These are phyloP conservation scores for Zygosaccharomyces sapae DNA, from an alignment of 1,139 yeast species.

Conservation along the genomic window DNA sequence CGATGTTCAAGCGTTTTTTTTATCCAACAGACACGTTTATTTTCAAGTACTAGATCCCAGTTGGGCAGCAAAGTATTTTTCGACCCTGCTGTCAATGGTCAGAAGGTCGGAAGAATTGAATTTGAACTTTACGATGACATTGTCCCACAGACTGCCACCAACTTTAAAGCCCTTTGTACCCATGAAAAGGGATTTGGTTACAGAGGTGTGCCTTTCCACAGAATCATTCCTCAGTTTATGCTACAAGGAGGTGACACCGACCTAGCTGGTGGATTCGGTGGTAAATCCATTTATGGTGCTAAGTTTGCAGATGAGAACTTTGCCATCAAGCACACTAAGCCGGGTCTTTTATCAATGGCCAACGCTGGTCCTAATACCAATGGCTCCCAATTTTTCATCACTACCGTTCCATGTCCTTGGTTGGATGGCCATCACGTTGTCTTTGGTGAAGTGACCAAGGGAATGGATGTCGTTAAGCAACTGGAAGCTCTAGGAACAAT, in stretches of 20 bases:
- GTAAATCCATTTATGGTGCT: constrained; percentile 88
- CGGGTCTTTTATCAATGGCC: constrained; percentile 91
- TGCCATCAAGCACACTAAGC: constrained; percentile 69
- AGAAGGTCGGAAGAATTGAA: constrained; percentile 64
- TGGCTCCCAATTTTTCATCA: constrained; percentile 93
- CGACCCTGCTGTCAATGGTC: constrained; percentile 79
- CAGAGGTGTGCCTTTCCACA: constrained; percentile 83
- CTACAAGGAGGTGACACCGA: constrained; percentile 98
- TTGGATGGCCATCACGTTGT: constrained; percentile 95
- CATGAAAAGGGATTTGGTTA: constrained; percentile 67
- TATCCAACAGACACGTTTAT: constrained; percentile 22
- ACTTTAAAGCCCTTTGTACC: constrained; percentile 58
- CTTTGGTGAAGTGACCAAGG: constrained; percentile 89
- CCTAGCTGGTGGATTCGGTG: constrained; percentile 89
- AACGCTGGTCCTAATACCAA: constrained; percentile 95
- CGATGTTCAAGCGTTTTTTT: constrained; percentile 17
- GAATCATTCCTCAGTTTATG: constrained; percentile 92
- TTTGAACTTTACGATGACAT: constrained; percentile 82
- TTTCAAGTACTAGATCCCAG: constrained; percentile 26
- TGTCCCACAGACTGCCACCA: constrained; percentile 90
- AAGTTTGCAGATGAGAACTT: constrained; percentile 90
- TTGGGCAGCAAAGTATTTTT: constrained; percentile 67
- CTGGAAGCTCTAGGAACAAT: constrained; percentile 74
- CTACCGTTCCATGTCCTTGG: constrained; percentile 89
- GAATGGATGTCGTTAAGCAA: constrained; percentile 74